phyloP scores from a whole-genome alignment of 768 basidiomycete species.

The Naganishia vishniacii region DNA sequence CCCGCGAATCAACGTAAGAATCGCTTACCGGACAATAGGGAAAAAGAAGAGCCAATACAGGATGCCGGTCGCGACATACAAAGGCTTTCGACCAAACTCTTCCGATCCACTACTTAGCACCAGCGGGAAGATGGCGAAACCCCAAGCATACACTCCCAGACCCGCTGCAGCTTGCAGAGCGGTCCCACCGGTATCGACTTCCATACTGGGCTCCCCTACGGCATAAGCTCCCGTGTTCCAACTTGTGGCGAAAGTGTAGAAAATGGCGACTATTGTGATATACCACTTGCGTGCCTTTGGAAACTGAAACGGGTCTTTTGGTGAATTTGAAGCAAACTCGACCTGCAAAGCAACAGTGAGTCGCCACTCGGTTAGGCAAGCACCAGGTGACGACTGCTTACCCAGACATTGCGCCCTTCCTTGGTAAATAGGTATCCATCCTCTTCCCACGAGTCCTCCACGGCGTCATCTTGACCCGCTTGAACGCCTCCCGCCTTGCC shows the following conservation, averaged over 20 bases:
- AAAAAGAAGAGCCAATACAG: slow-evolving; percentile 34
- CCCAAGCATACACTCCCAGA: slow-evolving; percentile 38
- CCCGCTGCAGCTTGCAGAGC: slow-evolving; percentile 35
- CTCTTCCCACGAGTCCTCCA: slow-evolving; percentile 12
- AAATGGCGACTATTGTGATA: slow-evolving; percentile 37
- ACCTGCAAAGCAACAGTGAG: slow-evolving; percentile 25
- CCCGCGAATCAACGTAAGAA: neutral
- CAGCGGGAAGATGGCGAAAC: slow-evolving; percentile 45
- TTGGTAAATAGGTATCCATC: slow-evolving; percentile 13
- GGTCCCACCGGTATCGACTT: slow-evolving; percentile 35
- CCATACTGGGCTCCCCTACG: slow-evolving; percentile 34
- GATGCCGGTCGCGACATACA: slow-evolving; percentile 40
- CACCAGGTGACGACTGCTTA: neutral
- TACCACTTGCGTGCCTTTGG: slow-evolving; percentile 31
- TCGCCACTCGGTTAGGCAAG: neutral
- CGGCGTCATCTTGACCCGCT: neutral
- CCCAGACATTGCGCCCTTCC: slow-evolving; percentile 13
- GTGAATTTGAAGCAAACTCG: slow-evolving; percentile 39
- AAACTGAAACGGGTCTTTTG: slow-evolving; percentile 40
- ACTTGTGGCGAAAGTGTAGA: slow-evolving; percentile 34
- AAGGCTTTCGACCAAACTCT: slow-evolving; percentile 37
- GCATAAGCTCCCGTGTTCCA: slow-evolving; percentile 31
- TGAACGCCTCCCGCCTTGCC: neutral
- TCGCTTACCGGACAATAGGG: slow-evolving; percentile 22
- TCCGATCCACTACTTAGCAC: slow-evolving; percentile 34